A percentile compares a stretch with the other conserved stretches of the same genome.
Conservation (phyloP, 2,329 filamentous ascomycete genomes). For the Emmonsiellopsis sp. region DNA sequence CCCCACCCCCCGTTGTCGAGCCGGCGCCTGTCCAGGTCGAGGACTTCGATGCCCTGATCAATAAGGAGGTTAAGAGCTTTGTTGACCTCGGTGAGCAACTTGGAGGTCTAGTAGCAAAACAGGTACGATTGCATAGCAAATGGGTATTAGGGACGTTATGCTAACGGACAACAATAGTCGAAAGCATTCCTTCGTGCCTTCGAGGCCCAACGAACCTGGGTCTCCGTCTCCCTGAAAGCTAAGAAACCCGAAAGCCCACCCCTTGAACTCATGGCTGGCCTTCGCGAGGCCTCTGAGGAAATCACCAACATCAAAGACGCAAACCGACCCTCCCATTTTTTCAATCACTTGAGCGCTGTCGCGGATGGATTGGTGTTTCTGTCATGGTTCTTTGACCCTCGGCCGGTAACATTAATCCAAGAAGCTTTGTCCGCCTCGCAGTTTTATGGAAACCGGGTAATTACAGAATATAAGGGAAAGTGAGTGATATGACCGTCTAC, state of each 20-base stretch:
- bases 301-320: conserved; percentile 74
- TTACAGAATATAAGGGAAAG: conserved; percentile 84
- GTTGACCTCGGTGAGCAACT: conserved; percentile 68
- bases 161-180: conserved; percentile 31
- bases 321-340: conserved; percentile 65
- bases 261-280: conserved; percentile 70
- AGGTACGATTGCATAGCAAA: conserved; percentile 50
- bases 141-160: background rate
- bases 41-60: conserved; percentile 76
- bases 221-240: conserved; percentile 79
- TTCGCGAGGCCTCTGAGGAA: conserved; percentile 71
- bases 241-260: conserved; percentile 79
- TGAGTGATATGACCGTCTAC: conserved; percentile 27
- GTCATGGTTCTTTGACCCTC: conserved; percentile 80
- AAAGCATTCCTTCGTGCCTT: conserved; percentile 59
- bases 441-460: conserved; percentile 88
- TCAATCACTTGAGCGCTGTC: conserved; percentile 77
- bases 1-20: conserved; percentile 45
- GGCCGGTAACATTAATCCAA: conserved; percentile 76
- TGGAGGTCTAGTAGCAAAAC: conserved; percentile 68
- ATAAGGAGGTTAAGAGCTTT: conserved; percentile 65
- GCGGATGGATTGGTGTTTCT: conserved; percentile 83
- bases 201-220: conserved; percentile 74
- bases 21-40: conserved; percentile 68
- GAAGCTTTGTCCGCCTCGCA: conserved; percentile 77